Percentiles rank a stretch among this genome's conserved stretches.
phyloP scores from a whole-genome alignment of 1,284 basidiomycete genomes.

The Microbotryum silenes-acaulis region DNA sequence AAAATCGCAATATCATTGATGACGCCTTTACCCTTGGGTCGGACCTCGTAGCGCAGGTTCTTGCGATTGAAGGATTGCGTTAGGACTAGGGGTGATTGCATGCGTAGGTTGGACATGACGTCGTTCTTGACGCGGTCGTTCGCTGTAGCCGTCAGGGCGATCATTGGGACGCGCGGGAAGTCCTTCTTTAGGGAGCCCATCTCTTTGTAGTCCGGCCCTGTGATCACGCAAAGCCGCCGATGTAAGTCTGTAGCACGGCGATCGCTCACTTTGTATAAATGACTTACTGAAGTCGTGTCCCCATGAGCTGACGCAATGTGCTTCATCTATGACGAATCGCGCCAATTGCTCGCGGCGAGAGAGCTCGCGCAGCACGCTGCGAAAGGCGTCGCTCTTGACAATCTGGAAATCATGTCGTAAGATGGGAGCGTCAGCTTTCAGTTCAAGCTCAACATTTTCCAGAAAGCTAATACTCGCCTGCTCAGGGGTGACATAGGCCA shows the following conservation, averaged over 20 bases:
- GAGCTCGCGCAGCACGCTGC: constrained; percentile 53
- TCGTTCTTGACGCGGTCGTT: constrained; percentile 68
- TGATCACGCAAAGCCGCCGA: neutral
- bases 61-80: constrained; percentile 85
- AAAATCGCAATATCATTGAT: constrained; percentile 62
- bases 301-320: constrained; percentile 81
- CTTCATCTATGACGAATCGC: constrained; percentile 92
- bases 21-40: constrained; percentile 53
- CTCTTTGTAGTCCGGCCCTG: constrained; percentile 43
- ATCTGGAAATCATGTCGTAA: constrained; percentile 24
- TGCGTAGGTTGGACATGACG: constrained; percentile 63
- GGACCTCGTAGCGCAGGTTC: constrained; percentile 73
- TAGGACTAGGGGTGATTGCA: constrained; percentile 55
- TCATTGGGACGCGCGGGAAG: constrained; percentile 77
- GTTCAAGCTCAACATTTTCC: neutral
- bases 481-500: constrained; percentile 94
- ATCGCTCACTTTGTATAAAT: neutral
- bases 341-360: constrained; percentile 57
- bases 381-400: constrained; percentile 55
- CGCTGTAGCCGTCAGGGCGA: constrained; percentile 94
- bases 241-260: neutral
- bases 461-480: constrained; percentile 48
- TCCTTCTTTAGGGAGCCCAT: constrained; percentile 61
- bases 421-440: neutral
- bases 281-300: constrained; percentile 72